phyloP scores from a whole-genome alignment of 176 grass and related monocot genomes.

The Cenchrus americanus region DNA sequence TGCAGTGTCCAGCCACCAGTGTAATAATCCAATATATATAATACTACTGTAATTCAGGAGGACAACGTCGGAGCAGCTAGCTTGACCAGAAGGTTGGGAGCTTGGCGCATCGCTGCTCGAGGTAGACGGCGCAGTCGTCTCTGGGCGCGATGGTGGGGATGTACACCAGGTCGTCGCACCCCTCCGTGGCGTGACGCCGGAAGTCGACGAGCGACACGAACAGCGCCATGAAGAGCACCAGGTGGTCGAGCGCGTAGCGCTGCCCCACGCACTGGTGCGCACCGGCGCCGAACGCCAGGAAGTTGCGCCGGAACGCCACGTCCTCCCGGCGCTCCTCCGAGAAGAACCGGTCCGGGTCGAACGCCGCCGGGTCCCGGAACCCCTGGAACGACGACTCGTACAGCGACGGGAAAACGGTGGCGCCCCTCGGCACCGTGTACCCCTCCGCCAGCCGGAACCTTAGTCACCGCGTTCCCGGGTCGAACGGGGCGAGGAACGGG shows the following conservation, averaged over 20 bases:
- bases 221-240: slow-evolving; percentile 76
- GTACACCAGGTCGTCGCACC: slow-evolving; percentile 69
- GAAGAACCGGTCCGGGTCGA: too few relatives aligned
- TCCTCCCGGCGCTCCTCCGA: slow-evolving; percentile 60
- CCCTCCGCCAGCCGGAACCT: too few relatives aligned
- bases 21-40: too few relatives aligned
- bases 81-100: slow-evolving; percentile 35
- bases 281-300: slow-evolving; percentile 74
- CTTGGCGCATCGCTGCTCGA: slow-evolving; percentile 43
- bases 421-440: too few relatives aligned
- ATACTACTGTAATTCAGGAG: too few relatives aligned
- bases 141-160: slow-evolving; percentile 78
- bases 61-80: background rate
- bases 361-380: too few relatives aligned
- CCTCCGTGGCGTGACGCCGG: slow-evolving; percentile 50
- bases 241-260: slow-evolving; percentile 78
- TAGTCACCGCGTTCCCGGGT: too few relatives aligned
- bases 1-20: too few relatives aligned
- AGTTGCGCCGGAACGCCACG: slow-evolving; percentile 60
- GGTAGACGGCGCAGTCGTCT: slow-evolving; percentile 63
- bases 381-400: too few relatives aligned
- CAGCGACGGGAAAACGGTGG: too few relatives aligned
- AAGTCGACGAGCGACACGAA: slow-evolving; percentile 76
- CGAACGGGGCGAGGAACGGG: too few relatives aligned
- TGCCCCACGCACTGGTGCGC: slow-evolving; percentile 84